Percentiles rank a stretch among this genome's conserved stretches.
Evolutionary conservation across 805 yeast genomes (phyloP).

Genomic region (Debaryomyces tyrocola): DNA sequence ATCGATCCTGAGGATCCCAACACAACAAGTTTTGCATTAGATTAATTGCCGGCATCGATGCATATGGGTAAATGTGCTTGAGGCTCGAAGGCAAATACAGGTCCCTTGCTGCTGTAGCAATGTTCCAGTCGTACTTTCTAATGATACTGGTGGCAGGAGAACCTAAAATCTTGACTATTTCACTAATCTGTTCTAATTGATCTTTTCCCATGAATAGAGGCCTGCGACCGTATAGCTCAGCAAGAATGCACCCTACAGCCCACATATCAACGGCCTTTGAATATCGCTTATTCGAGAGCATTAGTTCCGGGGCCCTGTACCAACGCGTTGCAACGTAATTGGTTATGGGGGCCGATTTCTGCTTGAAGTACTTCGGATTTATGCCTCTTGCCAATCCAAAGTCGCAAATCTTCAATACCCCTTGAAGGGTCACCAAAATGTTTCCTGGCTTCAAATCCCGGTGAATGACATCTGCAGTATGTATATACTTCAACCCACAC

Average conservation of each 20-base stretch:
- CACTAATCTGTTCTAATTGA: slow-evolving; percentile 67
- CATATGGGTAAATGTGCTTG: slow-evolving; percentile 57
- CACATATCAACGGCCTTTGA: slow-evolving; percentile 80
- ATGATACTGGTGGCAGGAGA: slow-evolving; percentile 57
- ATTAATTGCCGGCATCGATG: slow-evolving; percentile 49
- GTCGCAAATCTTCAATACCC: slow-evolving; percentile 83
- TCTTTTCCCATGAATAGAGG: slow-evolving; percentile 80
- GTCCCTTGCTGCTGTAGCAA: slow-evolving; percentile 31
- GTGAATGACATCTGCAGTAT: slow-evolving; percentile 89
- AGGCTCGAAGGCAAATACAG: slow-evolving; percentile 34
- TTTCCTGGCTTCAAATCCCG: slow-evolving; percentile 93
- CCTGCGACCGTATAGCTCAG: slow-evolving; percentile 76
- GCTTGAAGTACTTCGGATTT: slow-evolving; percentile 27
- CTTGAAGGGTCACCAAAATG: slow-evolving; percentile 71
- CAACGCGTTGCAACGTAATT: slow-evolving; percentile 92
- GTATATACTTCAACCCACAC: slow-evolving; percentile 86
- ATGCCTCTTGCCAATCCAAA: slow-evolving; percentile 91
- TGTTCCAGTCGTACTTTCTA: slow-evolving; percentile 27
- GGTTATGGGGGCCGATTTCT: slow-evolving; percentile 53
- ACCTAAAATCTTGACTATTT: slow-evolving; percentile 70
- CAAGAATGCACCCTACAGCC: slow-evolving; percentile 92
- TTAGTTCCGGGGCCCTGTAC: slow-evolving; percentile 93
- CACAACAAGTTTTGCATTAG: slow-evolving; percentile 55
- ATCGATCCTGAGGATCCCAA: slow-evolving; percentile 64
- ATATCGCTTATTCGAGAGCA: slow-evolving; percentile 59